phyloP scores from a whole-genome alignment of 164 flowering plant genomes.

The Aristolochia fimbriata region DNA sequence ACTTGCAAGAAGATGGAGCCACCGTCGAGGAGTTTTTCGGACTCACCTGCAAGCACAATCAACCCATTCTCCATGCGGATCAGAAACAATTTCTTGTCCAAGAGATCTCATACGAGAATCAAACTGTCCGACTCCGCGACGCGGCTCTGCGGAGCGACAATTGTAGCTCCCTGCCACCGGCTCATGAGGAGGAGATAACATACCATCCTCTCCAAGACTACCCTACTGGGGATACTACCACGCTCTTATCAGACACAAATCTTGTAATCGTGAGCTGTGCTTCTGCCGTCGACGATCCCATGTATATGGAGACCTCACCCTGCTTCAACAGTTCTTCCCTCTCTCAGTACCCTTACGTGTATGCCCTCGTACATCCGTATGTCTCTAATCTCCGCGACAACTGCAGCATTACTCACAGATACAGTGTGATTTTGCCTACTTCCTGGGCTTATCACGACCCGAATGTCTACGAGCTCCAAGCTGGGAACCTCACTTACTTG shows the following conservation, averaged over 20 bases:
- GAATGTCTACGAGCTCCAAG: no score
- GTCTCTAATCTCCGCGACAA: not conserved
- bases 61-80: no score
- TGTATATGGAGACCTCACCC: not conserved
- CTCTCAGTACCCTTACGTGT: not conserved
- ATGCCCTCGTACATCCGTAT: not conserved
- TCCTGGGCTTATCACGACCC: no score
- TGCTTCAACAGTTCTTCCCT: conserved; percentile 2
- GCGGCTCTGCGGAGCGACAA: not conserved
- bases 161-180: not conserved
- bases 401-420: not conserved
- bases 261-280: not conserved
- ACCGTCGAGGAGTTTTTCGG: no score
- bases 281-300: not conserved
- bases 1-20: no score
- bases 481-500: not conserved
- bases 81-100: not conserved
- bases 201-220: no score
- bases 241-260: no score
- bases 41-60: no score
- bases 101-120: not conserved
- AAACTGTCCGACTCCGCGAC: conserved; percentile 3
- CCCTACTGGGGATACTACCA: no score
- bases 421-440: no score
- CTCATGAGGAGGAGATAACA: no score